These are phyloP conservation scores for Paspalum vaginatum DNA, from an alignment of 176 grass and related monocot species.

Conservation along the genomic window DNA sequence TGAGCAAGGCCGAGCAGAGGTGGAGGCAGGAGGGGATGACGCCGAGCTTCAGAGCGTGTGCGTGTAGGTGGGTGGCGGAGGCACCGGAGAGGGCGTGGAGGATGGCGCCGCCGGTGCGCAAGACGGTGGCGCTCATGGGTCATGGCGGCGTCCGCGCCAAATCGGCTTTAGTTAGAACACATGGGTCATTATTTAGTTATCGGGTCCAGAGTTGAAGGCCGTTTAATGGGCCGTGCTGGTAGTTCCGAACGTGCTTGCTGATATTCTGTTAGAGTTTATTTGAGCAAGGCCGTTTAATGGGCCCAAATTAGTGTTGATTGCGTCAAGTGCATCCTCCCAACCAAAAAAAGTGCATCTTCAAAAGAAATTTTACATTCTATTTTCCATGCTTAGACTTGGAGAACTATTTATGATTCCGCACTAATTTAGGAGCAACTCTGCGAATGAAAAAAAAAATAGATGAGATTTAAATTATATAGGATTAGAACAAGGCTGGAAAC, in stretches of 20 bases:
- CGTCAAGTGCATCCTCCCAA: background rate
- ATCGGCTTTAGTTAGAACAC: background rate
- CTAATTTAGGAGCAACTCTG: background rate
- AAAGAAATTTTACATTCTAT: background rate
- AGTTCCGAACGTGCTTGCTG: background rate
- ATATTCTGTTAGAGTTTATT: no score
- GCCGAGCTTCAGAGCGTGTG: conserved; percentile 32
- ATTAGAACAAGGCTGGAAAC: conserved; percentile 4
- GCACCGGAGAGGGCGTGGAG: background rate
- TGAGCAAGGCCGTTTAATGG: background rate
- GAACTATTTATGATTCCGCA: background rate
- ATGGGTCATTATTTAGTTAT: background rate
- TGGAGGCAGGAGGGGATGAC: conserved; percentile 22
- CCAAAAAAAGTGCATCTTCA: no score
- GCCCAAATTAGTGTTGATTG: no score
- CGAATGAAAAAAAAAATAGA: no score
- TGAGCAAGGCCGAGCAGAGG: conserved; percentile 50
- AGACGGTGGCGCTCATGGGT: conserved; percentile 29
- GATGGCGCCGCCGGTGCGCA: conserved; percentile 44
- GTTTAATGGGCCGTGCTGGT: background rate
- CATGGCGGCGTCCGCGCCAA: background rate
- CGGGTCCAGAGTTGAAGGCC: background rate
- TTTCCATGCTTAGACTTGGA: background rate
- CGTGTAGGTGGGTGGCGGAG: conserved; percentile 24
- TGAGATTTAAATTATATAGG: background rate